These are phyloP conservation scores for Pseudogymnoascus verrucosus DNA, from an alignment of 2,329 filamentous ascomycete species.

Conservation along the genomic window DNA sequence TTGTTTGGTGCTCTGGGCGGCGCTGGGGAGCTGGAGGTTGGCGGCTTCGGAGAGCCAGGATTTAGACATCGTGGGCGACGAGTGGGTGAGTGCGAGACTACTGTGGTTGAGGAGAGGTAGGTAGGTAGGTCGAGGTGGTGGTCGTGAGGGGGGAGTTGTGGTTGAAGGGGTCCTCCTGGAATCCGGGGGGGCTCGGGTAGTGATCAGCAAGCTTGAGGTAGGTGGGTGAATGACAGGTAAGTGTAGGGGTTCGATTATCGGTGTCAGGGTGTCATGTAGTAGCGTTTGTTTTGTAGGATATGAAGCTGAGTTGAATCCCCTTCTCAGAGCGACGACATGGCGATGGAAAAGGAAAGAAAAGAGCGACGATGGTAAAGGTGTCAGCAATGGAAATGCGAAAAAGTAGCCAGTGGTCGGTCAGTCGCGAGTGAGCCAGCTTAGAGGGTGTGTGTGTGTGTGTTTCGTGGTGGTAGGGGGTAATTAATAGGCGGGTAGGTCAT, in stretches of 20 bases:
- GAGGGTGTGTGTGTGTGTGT: neutral
- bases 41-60: neutral
- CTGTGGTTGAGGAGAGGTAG: neutral
- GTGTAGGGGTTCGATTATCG: neutral
- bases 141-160: neutral
- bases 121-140: neutral
- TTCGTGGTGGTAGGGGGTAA: neutral
- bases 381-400: neutral
- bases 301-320: neutral
- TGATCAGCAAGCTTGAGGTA: neutral
- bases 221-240: neutral
- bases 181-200: constrained; percentile 1
- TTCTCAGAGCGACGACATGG: neutral
- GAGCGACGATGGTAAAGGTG: neutral
- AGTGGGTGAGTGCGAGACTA: neutral
- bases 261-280: neutral
- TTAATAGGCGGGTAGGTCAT: no score
- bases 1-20: neutral
- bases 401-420: neutral
- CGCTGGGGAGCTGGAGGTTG: neutral
- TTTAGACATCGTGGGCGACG: neutral
- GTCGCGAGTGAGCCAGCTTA: neutral
- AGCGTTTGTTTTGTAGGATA: neutral
- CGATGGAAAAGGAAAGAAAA: neutral
- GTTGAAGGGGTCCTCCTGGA: neutral